Conservation (phyloP, 495 filamentous ascomycete species). For the Daldinia concentrica region DNA sequence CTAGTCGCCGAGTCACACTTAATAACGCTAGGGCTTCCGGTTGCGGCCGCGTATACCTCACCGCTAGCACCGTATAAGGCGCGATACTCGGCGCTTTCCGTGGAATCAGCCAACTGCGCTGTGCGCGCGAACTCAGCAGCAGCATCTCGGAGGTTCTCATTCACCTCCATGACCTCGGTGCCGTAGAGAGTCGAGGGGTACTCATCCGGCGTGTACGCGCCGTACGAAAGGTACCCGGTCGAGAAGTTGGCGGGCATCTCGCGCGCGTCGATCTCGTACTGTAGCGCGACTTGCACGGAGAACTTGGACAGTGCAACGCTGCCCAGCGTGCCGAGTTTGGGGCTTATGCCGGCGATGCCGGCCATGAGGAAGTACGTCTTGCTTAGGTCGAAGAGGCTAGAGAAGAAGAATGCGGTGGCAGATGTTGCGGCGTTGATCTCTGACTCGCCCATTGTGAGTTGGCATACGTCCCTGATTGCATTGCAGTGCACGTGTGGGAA, state of each 20-base stretch:
- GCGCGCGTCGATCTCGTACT: slow-evolving; percentile 77
- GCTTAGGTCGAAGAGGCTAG: background rate
- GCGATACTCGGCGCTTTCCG: background rate
- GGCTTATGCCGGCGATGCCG: slow-evolving; percentile 78
- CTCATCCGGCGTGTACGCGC: background rate
- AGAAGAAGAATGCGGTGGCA: background rate
- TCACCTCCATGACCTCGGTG: background rate
- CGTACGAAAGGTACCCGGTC: slow-evolving; percentile 69
- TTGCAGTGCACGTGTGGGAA: background rate
- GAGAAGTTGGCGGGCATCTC: slow-evolving; percentile 72
- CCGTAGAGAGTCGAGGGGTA: background rate
- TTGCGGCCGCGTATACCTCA: background rate
- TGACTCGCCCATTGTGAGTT: background rate
- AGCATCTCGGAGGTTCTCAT: background rate
- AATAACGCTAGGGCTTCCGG: background rate
- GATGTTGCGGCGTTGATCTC: background rate
- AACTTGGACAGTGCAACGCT: slow-evolving; percentile 73
- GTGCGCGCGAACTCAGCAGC: background rate
- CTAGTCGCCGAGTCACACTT: slow-evolving; percentile 70
- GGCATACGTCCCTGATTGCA: background rate
- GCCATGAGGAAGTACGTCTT: slow-evolving; percentile 57
- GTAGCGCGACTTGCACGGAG: slow-evolving; percentile 75
- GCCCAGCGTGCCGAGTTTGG: slow-evolving; percentile 68
- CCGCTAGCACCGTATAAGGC: background rate
- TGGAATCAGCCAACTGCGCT: background rate